phyloP scores from a whole-genome alignment of 192 early-diverging fungal species.

The Backusella psychrophila region DNA sequence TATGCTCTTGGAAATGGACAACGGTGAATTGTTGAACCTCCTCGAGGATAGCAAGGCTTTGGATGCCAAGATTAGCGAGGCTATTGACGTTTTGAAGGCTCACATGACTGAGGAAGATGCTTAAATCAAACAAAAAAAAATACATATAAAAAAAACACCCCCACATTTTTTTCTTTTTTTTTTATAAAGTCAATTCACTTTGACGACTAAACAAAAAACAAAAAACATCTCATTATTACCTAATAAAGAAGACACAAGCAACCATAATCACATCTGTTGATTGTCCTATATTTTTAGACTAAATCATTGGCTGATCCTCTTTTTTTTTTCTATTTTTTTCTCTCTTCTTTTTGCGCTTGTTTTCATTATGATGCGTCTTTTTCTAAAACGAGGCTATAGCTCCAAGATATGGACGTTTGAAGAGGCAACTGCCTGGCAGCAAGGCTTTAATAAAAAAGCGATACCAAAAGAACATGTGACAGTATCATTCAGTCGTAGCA shows the following conservation, averaged over 20 bases:
- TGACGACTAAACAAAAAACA: neutral
- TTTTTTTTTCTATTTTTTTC: neutral
- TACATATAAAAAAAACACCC: neutral
- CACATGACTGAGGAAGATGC: constrained; percentile 36
- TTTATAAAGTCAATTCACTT: neutral
- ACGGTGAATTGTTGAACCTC: constrained; percentile 86
- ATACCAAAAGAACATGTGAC: constrained; percentile 62
- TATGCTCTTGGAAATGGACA: constrained; percentile 98
- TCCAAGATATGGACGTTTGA: constrained; percentile 15
- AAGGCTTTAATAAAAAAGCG: constrained; percentile 47
- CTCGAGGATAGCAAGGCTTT: constrained; percentile 82
- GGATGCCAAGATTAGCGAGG: constrained; percentile 81
- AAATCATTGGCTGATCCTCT: neutral
- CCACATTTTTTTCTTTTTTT: neutral
- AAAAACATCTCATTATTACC: neutral
- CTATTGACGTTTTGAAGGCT: constrained; percentile 76
- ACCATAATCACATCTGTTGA: neutral
- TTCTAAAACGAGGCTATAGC: constrained; percentile 4
- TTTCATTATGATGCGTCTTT: neutral
- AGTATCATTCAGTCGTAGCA: constrained; percentile 63
- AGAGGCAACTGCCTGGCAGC: constrained; percentile 46
- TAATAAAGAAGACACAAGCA: neutral
- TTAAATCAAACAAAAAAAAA: neutral
- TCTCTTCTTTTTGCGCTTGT: neutral
- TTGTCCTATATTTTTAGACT: neutral